Conservation (phyloP, 176 grass and related monocot genomes). For the Microstegium vimineum region DNA sequence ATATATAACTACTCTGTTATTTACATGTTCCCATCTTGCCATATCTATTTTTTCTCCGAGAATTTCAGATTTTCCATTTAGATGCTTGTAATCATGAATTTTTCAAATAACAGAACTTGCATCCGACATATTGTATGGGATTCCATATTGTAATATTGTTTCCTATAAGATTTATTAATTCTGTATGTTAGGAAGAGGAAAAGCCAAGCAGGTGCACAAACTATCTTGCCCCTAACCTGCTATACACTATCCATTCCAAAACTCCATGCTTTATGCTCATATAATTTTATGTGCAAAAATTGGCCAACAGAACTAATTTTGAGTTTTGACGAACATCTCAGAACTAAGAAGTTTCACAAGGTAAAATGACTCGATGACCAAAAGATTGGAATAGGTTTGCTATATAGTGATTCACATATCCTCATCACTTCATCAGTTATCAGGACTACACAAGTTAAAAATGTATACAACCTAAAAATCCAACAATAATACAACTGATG, state of each 20-base stretch:
- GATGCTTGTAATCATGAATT: not conserved
- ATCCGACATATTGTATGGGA: not conserved
- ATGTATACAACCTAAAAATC: not conserved
- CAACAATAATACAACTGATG: not conserved
- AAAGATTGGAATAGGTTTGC: not conserved
- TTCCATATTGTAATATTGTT: not conserved
- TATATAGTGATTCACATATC: slow-evolving; percentile 13
- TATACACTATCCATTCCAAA: not conserved
- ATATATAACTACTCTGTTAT: not conserved
- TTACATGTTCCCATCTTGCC: not conserved
- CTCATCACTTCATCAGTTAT: slow-evolving; percentile 1
- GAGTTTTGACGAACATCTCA: not conserved
- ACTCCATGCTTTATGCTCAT: not conserved
- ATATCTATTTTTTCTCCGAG: not conserved
- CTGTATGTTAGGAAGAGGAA: not conserved
- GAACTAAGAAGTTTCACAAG: slow-evolving; percentile 1
- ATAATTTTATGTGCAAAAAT: not conserved
- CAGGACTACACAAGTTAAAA: not conserved
- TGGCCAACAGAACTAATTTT: not conserved
- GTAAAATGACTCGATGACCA: not conserved
- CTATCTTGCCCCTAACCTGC: not conserved
- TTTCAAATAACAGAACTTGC: not conserved
- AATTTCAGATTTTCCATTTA: not conserved
- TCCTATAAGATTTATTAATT: not conserved
- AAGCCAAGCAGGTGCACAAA: not conserved